These are phyloP conservation scores for Geosmithia putterillii DNA, from an alignment of 2,329 filamentous ascomycete species.

Conservation along the genomic window DNA sequence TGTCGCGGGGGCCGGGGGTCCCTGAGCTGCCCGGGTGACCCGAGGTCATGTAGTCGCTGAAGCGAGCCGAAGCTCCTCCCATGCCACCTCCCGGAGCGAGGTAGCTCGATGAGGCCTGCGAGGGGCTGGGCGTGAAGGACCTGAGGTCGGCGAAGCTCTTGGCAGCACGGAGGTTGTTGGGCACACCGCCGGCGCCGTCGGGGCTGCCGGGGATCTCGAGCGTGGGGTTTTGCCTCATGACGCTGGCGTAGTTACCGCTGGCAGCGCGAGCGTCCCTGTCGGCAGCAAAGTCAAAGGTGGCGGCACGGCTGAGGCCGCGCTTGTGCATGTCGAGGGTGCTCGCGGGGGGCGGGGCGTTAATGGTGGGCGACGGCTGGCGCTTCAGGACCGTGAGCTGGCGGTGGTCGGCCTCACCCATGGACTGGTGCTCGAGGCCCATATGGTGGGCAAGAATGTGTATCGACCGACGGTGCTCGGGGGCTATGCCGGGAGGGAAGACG, in stretches of 20 bases:
- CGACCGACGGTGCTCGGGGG: conserved; percentile 74
- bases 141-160: conserved; percentile 95
- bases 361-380: conserved; percentile 38
- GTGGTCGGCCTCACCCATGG: conserved; percentile 76
- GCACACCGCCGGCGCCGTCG: conserved; percentile 39
- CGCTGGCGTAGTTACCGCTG: conserved; percentile 54
- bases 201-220: conserved; percentile 78
- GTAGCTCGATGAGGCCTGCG: conserved; percentile 74
- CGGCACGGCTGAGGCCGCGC: conserved; percentile 78
- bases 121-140: conserved; percentile 89
- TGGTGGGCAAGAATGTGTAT: conserved; percentile 93
- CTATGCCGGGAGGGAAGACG: conserved; percentile 70
- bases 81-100: conserved; percentile 36
- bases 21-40: conserved; percentile 19
- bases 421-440: conserved; percentile 84
- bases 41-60: conserved; percentile 31
- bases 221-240: conserved; percentile 73
- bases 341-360: conserved; percentile 42
- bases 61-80: conserved; percentile 23
- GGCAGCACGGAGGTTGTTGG: conserved; percentile 77
- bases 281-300: conserved; percentile 93
- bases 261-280: conserved; percentile 56
- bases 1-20: conserved; percentile 24
- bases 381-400: conserved; percentile 87
- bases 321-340: conserved; percentile 66